Base-by-base conservation (phyloP, 352 stramenopile genomes). In the Pythium pyrilobum region DNA sequence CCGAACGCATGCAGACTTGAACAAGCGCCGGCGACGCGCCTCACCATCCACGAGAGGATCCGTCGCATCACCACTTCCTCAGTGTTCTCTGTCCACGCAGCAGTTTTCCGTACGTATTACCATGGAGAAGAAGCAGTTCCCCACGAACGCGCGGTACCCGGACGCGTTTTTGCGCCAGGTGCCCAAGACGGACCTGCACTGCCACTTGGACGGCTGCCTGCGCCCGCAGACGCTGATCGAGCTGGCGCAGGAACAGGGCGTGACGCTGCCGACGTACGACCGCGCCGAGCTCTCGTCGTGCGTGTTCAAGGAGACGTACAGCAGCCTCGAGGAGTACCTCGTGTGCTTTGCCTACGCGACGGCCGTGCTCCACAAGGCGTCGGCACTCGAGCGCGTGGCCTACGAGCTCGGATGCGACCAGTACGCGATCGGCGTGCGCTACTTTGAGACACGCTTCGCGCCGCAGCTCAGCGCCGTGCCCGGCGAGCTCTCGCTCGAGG, bases 401-500 rank as follows among this genome's bases (percentile, higher is more conserved):
- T 96, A 93, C 59, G 87, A 96, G 61, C 78, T 94, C 25, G 85
- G 68, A 1, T 69, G 64, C n/a, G 87, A 96, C 55, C 76, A 92
- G 43, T 95, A 81, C 52, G 28, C 71, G 11, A 40, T 87, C 2
- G 87, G 87, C 8, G 85, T 95, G 37, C 65, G 85, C 8, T 95
- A 96, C 68, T 87, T 96, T 28, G 87, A 96, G 67, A 73, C 84
- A 8, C 75, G 87, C 31, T 95, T 96, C 43, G 87, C 87, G 1
- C 87, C 87, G 25, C 87, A 96, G 52, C 60, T 95, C 12, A 72
- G 89, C 31, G 81, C 82, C 0, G 63, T 81, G 7, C 77, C 79
- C 1, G 77, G 80, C 21, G 48, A 71, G 4, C 58, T 94, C 18
- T 74, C 81, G 25, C 62, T 92, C 1, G 81, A 92, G 38, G 65